Evolutionary conservation across 2,329 filamentous ascomycete species (phyloP).

Genomic region (Magnaporthiopsis rhizophila): DNA sequence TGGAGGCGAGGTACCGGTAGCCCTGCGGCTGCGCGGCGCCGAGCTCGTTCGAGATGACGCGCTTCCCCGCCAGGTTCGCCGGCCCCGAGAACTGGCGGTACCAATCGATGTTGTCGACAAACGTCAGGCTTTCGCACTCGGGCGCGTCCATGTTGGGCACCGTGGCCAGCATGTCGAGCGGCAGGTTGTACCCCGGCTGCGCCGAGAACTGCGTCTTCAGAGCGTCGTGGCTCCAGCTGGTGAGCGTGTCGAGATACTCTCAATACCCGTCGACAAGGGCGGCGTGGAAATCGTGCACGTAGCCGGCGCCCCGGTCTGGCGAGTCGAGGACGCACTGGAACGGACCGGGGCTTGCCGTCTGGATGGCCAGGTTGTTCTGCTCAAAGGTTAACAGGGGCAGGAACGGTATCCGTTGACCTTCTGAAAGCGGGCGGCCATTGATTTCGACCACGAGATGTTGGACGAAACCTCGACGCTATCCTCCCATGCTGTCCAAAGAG

Average conservation of each 20-base stretch:
- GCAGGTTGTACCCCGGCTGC: slow-evolving; percentile 32
- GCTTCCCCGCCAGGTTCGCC: slow-evolving; percentile 28
- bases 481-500: slow-evolving; percentile 18
- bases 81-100: slow-evolving; percentile 32
- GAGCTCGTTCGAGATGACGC: slow-evolving; percentile 30
- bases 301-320: slow-evolving; percentile 9
- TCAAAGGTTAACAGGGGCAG: slow-evolving; percentile 21
- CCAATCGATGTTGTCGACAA: slow-evolving; percentile 26
- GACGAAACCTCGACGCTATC: slow-evolving; percentile 26
- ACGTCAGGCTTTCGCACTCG: slow-evolving; percentile 31
- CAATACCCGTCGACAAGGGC: slow-evolving; percentile 11
- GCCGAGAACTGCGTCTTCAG: slow-evolving; percentile 27
- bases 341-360: no score
- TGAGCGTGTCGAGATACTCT: slow-evolving; percentile 23
- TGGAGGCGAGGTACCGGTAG: slow-evolving; percentile 16
- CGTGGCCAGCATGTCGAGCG: slow-evolving; percentile 31
- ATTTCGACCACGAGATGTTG: slow-evolving; percentile 28
- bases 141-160: slow-evolving; percentile 30
- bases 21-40: slow-evolving; percentile 21
- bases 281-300: slow-evolving; percentile 16
- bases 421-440: slow-evolving; percentile 22
- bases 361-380: no score
- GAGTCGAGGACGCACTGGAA: neutral
- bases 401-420: slow-evolving; percentile 24
- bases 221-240: slow-evolving; percentile 21